Percentiles rank a stretch among this genome's conserved stretches.
Conservation (phyloP, 1,284 basidiomycete species). For the Moesziomyces antarcticus region DNA sequence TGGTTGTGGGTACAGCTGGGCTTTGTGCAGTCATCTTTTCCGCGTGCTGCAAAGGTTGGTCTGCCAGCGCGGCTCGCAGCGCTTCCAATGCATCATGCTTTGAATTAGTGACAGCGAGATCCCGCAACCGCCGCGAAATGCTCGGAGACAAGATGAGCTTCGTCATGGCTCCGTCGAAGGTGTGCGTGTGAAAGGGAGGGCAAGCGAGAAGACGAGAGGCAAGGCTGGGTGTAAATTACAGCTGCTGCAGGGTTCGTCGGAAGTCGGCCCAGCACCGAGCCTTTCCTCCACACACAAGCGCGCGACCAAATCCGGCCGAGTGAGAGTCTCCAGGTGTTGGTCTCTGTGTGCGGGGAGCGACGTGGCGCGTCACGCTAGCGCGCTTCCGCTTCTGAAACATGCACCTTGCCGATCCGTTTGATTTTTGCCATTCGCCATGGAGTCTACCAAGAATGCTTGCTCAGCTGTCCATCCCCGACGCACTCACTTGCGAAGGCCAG, state of each 20-base stretch:
- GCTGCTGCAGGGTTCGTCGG: not conserved
- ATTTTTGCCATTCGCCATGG: no score
- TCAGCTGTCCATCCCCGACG: not conserved
- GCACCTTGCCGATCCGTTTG: slow-evolving; percentile 27
- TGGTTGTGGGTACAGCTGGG: slow-evolving; percentile 28
- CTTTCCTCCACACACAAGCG: not conserved
- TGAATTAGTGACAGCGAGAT: not conserved
- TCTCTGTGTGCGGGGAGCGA: slow-evolving; percentile 8
- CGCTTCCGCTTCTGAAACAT: slow-evolving; percentile 17
- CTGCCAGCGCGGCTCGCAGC: slow-evolving; percentile 12
- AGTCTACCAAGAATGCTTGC: no score
- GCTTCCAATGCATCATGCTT: slow-evolving; percentile 14
- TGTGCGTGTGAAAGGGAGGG: not conserved
- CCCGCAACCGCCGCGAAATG: slow-evolving; percentile 18
- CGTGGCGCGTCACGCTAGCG: no score
- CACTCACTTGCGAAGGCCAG: no score
- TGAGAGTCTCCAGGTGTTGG: slow-evolving; percentile 15
- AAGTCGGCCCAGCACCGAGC: not conserved
- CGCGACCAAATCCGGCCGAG: slow-evolving; percentile 3
- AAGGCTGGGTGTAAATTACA: not conserved
- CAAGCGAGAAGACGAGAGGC: not conserved
- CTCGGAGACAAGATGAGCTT: slow-evolving; percentile 16
- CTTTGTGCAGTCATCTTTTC: slow-evolving; percentile 21
- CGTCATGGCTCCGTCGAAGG: slow-evolving; percentile 8
- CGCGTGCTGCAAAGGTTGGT: slow-evolving; percentile 11